These are phyloP conservation scores for Omphalotus olearius DNA, from an alignment of 1,284 basidiomycete genomes.

Conservation along the genomic window DNA sequence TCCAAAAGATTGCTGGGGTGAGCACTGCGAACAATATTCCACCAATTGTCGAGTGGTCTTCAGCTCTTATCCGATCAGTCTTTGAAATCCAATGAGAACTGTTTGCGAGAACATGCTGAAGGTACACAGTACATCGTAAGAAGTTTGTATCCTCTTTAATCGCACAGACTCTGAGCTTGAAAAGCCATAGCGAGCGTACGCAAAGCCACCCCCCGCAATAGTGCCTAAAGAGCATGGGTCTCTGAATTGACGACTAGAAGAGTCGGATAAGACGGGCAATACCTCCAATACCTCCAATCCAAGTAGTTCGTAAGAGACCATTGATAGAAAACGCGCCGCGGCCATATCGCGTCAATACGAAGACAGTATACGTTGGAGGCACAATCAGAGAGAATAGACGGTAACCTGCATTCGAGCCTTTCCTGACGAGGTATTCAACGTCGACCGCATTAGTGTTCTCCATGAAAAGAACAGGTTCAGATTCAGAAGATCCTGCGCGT, in stretches of 20 bases:
- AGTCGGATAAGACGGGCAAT: neutral
- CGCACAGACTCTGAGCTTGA: slow-evolving; percentile 30
- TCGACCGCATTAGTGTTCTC: slow-evolving; percentile 7
- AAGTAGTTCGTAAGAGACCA: slow-evolving; percentile 60
- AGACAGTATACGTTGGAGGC: slow-evolving; percentile 53
- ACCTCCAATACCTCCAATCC: slow-evolving; percentile 56
- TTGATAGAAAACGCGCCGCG: slow-evolving; percentile 51
- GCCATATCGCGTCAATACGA: slow-evolving; percentile 50
- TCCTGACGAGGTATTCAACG: slow-evolving; percentile 50
- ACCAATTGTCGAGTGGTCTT: slow-evolving; percentile 72
- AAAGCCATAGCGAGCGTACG: slow-evolving; percentile 34
- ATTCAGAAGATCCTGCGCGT: neutral
- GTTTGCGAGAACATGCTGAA: neutral
- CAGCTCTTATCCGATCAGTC: slow-evolving; percentile 52
- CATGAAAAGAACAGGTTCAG: neutral
- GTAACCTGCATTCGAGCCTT: slow-evolving; percentile 62
- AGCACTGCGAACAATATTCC: slow-evolving; percentile 56
- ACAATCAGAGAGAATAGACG: slow-evolving; percentile 56
- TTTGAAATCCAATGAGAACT: slow-evolving; percentile 21
- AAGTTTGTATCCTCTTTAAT: slow-evolving; percentile 30
- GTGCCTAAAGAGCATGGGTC: slow-evolving; percentile 23
- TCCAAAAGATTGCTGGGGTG: slow-evolving; percentile 67
- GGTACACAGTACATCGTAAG: slow-evolving; percentile 51
- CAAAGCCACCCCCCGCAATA: slow-evolving; percentile 26
- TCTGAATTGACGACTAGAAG: neutral